Evolutionary conservation across 1,139 yeast genomes (phyloP), one percentile per base, ranked within the genome.

Genomic region (Sugiyamaella novakii): DNA sequence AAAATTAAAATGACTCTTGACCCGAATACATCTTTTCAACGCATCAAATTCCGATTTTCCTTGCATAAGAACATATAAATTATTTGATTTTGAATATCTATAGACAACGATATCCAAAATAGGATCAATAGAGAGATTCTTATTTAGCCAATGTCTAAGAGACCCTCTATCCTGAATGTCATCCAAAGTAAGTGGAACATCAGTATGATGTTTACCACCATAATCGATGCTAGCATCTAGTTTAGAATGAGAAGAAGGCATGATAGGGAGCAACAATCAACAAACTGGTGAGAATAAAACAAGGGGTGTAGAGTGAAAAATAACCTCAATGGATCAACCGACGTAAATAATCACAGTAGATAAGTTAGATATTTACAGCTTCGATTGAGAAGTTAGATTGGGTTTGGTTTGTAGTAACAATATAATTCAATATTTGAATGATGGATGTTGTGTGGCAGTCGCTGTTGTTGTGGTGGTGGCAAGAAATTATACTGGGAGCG

Each of bases 21-120:
- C 75, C 28, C 60, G 55, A 33, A 72, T 54, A 19, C 81, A 76
- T 53, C 83, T 70, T 28, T 63, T 60, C 52, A 80, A 65, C 12
- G 76, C 67, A 54, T 67, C 72, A 60, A 75, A 79, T 54, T 79
- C 83, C 10, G 68, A 67, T 2, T 51, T 58, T 3, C 68, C 47
- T 33, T 70, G 72, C 59, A 80, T 68, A 7, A 66, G 56, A 3
- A 78, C 75, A 56, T 67, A 79, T 15, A 65, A 61, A 53, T 71
- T 71, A 44, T 67, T 66, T 6, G 59, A 53, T 51, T 56, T 60
- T 38, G 65, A 61, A 48, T 57, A 58, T 18, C 65, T 54, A 27
- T 50, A 51, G 15, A 61, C 30, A 21, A 28, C 28, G 14, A 43
- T 19, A 14, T 43, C 31, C 42, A 19, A 6, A 18, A 22, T 19